A percentile compares a stretch with the other conserved stretches of the same genome.
These are phyloP conservation scores for Carex sylvatica DNA, from an alignment of 202 grass and related monocot species.

Conservation along the genomic window DNA sequence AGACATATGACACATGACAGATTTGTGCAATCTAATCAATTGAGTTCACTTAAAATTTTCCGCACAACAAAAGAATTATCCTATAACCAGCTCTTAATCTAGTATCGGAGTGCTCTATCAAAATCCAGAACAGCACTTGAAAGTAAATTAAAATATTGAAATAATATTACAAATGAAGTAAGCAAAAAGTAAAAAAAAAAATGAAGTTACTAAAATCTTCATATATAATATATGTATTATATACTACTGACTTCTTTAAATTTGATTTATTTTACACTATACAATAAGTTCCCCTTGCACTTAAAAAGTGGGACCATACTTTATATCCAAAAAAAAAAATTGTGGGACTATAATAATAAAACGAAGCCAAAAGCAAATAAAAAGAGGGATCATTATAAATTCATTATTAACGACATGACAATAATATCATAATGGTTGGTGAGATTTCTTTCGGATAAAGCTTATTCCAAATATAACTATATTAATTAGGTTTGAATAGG, in stretches of 20 bases:
- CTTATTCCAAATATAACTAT: not conserved
- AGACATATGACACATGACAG: no score
- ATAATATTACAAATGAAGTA: not conserved
- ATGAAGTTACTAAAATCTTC: not conserved
- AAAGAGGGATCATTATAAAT: not conserved
- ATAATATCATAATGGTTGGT: not conserved
- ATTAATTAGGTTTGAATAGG: not conserved
- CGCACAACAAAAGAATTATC: no score
- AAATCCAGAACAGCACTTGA: not conserved
- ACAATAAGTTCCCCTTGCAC: not conserved
- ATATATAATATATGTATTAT: not conserved
- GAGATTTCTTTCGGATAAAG: not conserved
- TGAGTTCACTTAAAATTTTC: no score
- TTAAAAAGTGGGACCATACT: not conserved
- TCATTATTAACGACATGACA: not conserved
- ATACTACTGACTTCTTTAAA: not conserved
- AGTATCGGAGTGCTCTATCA: no score
- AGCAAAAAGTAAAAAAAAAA: not conserved
- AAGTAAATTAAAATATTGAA: not conserved
- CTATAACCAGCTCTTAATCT: no score
- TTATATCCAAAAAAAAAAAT: not conserved
- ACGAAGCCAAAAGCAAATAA: not conserved
- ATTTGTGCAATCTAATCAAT: no score
- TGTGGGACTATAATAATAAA: no score
- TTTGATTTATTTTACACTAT: not conserved